These are phyloP conservation scores for Conticribra guillardii DNA, from an alignment of 108 stramenopile genomes.

Conservation along the genomic window DNA sequence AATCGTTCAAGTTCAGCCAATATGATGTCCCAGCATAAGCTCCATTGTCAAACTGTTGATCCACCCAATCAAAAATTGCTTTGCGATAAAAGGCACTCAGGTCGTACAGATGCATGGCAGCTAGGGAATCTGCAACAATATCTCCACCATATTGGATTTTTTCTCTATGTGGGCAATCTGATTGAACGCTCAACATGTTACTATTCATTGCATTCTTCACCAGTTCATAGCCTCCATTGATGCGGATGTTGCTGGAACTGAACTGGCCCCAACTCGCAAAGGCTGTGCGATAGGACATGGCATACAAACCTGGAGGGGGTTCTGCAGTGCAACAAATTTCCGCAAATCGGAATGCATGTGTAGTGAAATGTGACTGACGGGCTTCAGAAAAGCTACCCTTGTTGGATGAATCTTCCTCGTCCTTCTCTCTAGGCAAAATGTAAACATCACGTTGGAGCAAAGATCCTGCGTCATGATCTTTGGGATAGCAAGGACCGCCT, in stretches of 20 bases:
- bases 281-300: conserved; percentile 40
- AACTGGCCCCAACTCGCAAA: conserved; percentile 51
- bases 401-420: conserved; percentile 8
- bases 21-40: conserved; percentile 48
- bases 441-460: conserved; percentile 52
- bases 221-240: conserved; percentile 53
- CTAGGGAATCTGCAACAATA: conserved; percentile 47
- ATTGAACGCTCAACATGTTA: conserved; percentile 61
- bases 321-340: conserved; percentile 51
- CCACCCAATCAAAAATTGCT: conserved; percentile 37
- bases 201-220: conserved; percentile 46
- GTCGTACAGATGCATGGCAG: conserved; percentile 51
- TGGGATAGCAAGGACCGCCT: conserved; percentile 51
- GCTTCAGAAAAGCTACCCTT: conserved; percentile 45
- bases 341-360: conserved; percentile 51
- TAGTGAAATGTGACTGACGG: conserved; percentile 52
- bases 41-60: conserved; percentile 55
- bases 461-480: conserved; percentile 42
- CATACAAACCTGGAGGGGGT: conserved; percentile 37
- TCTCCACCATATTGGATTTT: conserved; percentile 64
- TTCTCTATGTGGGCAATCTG: conserved; percentile 69
- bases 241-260: conserved; percentile 36
- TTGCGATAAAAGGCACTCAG: conserved; percentile 60
- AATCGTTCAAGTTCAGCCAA: conserved; percentile 49
- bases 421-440: conserved; percentile 33